These are phyloP conservation scores for Cercospora sp. DNA, from an alignment of 2,329 filamentous ascomycete genomes.

Conservation along the genomic window DNA sequence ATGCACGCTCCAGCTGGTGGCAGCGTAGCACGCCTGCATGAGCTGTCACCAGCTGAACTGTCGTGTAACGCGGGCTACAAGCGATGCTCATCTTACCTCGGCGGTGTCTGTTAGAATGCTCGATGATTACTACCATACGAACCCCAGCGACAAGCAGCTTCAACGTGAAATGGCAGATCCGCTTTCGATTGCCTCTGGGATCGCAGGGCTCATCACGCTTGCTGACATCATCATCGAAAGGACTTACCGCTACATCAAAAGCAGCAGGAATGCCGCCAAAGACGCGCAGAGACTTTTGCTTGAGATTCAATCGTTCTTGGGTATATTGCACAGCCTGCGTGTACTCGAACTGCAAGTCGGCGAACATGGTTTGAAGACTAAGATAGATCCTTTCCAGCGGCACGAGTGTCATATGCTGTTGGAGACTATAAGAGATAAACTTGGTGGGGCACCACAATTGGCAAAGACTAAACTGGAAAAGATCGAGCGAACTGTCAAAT, in stretches of 20 bases:
- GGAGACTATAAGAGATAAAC: not conserved
- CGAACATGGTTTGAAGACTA: not conserved
- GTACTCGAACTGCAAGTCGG: not conserved
- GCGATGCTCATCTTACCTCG: too few relatives aligned
- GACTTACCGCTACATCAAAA: not conserved
- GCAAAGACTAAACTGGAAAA: not conserved
- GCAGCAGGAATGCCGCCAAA: not conserved
- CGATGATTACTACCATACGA: too few relatives aligned
- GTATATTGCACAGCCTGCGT: not conserved
- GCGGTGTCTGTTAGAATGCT: too few relatives aligned
- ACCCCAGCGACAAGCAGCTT: not conserved
- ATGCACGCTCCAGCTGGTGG: too few relatives aligned
- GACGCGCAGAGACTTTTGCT: not conserved
- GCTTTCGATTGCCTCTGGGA: not conserved
- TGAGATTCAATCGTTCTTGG: not conserved
- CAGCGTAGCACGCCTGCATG: too few relatives aligned
- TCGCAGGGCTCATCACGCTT: not conserved
- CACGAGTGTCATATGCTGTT: not conserved
- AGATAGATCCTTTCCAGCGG: not conserved
- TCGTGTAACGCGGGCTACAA: too few relatives aligned
- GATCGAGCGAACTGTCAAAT: not conserved
- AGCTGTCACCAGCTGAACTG: too few relatives aligned
- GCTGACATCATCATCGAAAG: not conserved
- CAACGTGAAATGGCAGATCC: not conserved
- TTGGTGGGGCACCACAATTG: not conserved